Conservation (phyloP, 2,329 filamentous ascomycete genomes). For the Mollisia scopiformis region DNA sequence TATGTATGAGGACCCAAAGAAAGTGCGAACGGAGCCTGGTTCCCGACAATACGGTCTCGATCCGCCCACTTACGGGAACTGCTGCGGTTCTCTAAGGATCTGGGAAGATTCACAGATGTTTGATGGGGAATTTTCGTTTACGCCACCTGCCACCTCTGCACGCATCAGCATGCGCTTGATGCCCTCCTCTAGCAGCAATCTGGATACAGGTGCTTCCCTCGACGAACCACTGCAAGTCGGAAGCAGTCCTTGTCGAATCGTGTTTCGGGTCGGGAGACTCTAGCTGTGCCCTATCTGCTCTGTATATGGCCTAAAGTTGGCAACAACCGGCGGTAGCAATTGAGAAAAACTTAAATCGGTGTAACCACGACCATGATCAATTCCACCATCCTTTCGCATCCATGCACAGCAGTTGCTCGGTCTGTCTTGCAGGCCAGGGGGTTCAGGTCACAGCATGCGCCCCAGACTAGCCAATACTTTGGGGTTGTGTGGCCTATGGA, state of each 20-base stretch:
- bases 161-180: background rate
- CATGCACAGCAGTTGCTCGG: background rate
- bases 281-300: background rate
- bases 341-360: background rate
- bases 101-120: background rate
- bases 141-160: background rate
- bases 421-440: background rate
- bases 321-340: background rate
- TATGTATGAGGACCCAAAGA: constrained; percentile 1
- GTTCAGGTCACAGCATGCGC: background rate
- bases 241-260: background rate
- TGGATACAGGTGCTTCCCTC: background rate
- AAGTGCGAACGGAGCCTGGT: background rate
- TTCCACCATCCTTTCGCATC: background rate
- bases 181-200: background rate
- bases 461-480: background rate
- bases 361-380: background rate
- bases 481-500: background rate
- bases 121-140: background rate
- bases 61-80: background rate
- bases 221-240: background rate
- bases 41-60: background rate
- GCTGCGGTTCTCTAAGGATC: background rate
- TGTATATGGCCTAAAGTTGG: background rate
- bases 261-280: background rate